These are phyloP conservation scores for Alternaria arbusti DNA, from an alignment of 2,329 filamentous ascomycete species.

Conservation along the genomic window DNA sequence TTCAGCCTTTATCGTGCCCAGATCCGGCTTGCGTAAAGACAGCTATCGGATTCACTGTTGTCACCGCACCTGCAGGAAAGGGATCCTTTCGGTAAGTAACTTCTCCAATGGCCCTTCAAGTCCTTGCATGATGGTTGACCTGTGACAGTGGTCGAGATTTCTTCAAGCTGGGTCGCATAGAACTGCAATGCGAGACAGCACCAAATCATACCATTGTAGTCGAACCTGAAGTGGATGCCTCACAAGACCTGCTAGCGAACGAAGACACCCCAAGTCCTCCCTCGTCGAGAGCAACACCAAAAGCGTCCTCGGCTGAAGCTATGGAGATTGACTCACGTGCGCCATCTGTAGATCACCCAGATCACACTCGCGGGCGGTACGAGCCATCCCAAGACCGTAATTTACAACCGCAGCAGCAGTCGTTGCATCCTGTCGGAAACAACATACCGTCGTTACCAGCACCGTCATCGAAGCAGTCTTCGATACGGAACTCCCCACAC, in stretches of 20 bases:
- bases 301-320: constrained; percentile 12
- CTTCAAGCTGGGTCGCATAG: constrained; percentile 49
- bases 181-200: constrained; percentile 45
- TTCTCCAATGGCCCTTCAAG: background rate
- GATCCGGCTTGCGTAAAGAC: constrained; percentile 30
- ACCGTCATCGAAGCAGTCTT: constrained; percentile 20
- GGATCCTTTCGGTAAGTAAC: constrained; percentile 42
- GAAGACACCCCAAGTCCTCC: constrained; percentile 26
- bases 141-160: constrained; percentile 44
- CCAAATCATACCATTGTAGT: constrained; percentile 29
- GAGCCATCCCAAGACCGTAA: constrained; percentile 24
- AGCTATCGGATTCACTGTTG: constrained; percentile 40
- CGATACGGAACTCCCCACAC: constrained; percentile 16
- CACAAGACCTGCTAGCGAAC: constrained; percentile 24
- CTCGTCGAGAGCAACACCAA: constrained; percentile 13
- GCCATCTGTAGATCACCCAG: constrained; percentile 21
- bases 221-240: constrained; percentile 34
- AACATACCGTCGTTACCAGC: constrained; percentile 24
- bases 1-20: constrained; percentile 44
- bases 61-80: constrained; percentile 35
- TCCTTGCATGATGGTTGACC: constrained; percentile 8
- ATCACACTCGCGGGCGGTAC: constrained; percentile 21
- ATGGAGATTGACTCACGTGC: constrained; percentile 44
- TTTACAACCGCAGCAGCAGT: constrained; percentile 23
- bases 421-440: constrained; percentile 25